These are phyloP conservation scores for Psidium friedrichsthalianum DNA, from an alignment of 345 rosid species.

Conservation along the genomic window DNA sequence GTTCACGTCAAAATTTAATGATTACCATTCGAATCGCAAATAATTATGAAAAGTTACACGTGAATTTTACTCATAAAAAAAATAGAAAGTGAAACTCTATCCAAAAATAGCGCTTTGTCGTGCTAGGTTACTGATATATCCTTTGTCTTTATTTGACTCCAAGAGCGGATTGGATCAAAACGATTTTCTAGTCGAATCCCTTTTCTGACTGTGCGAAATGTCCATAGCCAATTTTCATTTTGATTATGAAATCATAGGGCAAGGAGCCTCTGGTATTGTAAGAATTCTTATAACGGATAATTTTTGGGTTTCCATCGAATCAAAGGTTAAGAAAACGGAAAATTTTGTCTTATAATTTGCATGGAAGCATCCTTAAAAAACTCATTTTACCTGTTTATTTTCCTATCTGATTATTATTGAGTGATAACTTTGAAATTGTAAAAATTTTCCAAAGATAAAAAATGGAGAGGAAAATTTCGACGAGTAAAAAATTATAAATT, in stretches of 20 bases:
- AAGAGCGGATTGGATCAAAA: too few species aligned
- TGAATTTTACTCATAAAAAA: rapidly evolving
- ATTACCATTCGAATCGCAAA: rapidly evolving
- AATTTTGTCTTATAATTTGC: neutral
- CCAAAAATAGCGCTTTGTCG: too few species aligned
- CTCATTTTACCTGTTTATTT: neutral
- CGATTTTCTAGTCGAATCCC: too few species aligned
- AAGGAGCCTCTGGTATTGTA: too few species aligned
- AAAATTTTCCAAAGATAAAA: neutral
- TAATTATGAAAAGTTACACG: rapidly evolving
- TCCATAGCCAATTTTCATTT: too few species aligned
- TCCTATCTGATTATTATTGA: rapidly evolving
- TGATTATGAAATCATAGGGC: too few species aligned
- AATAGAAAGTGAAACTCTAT: too few species aligned
- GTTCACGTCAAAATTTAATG: neutral
- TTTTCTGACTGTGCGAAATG: too few species aligned
- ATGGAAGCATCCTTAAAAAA: neutral
- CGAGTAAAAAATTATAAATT: neutral
- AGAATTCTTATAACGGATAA: neutral
- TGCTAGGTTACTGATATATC: too few species aligned
- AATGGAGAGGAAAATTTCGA: neutral
- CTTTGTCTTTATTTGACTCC: too few species aligned
- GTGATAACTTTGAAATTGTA: neutral
- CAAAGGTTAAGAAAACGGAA: rapidly evolving
- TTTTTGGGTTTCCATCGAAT: rapidly evolving